Base-by-base conservation (phyloP, 192 early-diverging fungal species). In the Backusella westeae region DNA sequence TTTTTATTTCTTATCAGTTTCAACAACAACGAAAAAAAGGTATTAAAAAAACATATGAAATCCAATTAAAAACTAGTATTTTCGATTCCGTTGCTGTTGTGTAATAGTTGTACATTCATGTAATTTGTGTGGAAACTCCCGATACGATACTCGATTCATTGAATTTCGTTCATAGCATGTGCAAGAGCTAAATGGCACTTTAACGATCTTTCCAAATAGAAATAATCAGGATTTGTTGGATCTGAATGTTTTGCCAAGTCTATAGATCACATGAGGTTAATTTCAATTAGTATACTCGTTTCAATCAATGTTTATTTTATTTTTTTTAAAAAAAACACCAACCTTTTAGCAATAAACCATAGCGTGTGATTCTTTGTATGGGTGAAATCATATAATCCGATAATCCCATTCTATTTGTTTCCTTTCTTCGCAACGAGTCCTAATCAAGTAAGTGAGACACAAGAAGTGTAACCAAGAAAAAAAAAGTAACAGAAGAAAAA, bases 321-420 rank as follows among this genome's bases (percentile, higher is more conserved):
- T 32, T 32, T 32, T 23, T 9, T 26, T 8, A 34, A 63, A 69
- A 17, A 65, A 67, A 21, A 34, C n/a, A 73, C 56, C 14, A 72
- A 77, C 84, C 86, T 80, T 85, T 89, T 52, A 94, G 81, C 46
- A 94, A 77, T 71, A 94, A 76, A 35, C 89, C 88, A 82, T 94
- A 94, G n/a, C 92, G 87, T 3, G 93, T 91, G 21, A 94, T 89
- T 35, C 93, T 87, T 81, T 94, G 93, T 66, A 94, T 92, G 1
- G 93, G 93, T 78, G 92, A 88, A 71, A 94, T 93, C 79, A 94
- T 83, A 76, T 92, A 84, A 74, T 93, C 92, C 34, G 86, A 85
- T 32, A 97, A 81, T 35, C 85, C 88, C 67, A 94, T 84, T 35
- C 87, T 86, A n/a, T 84, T 88, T 9, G 78, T 87, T 72, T 90